Conservation (phyloP, 768 basidiomycete genomes). For the Pleurotus platypus region DNA sequence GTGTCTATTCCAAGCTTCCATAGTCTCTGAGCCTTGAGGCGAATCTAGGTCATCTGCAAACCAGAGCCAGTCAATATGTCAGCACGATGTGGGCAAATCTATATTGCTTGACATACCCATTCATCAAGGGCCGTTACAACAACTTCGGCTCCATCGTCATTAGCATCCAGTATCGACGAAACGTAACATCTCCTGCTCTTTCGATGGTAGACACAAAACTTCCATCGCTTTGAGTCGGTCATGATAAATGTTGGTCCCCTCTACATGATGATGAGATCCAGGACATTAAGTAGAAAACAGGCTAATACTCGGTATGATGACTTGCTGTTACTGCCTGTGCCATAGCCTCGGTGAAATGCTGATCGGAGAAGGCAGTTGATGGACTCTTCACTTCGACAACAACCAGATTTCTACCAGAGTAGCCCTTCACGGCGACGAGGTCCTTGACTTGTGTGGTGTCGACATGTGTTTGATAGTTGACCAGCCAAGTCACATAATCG, state of each 20-base stretch:
- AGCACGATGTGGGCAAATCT: neutral
- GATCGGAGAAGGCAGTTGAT: neutral
- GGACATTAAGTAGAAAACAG: neutral
- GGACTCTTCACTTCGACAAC: neutral
- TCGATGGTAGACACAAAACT: neutral
- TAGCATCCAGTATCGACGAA: neutral
- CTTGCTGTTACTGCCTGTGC: neutral
- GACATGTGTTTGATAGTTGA: neutral
- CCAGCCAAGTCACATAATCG: too few relatives aligned
- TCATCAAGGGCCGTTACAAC: neutral
- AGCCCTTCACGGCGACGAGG: neutral
- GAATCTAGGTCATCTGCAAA: too few relatives aligned
- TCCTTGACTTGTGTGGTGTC: neutral
- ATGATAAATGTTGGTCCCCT: neutral
- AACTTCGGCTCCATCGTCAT: neutral
- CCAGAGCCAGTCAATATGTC: neutral
- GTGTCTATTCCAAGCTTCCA: neutral
- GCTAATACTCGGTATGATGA: neutral
- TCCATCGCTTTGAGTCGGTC: neutral
- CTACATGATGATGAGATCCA: neutral
- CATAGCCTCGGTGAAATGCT: neutral
- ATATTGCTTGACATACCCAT: neutral
- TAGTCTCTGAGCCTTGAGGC: neutral
- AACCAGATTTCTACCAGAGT: neutral
- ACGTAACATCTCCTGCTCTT: neutral